Percentiles rank a stretch among this genome's conserved stretches.
phyloP scores from a whole-genome alignment of 2,329 filamentous ascomycete species.

The Aspergillus hortae region DNA sequence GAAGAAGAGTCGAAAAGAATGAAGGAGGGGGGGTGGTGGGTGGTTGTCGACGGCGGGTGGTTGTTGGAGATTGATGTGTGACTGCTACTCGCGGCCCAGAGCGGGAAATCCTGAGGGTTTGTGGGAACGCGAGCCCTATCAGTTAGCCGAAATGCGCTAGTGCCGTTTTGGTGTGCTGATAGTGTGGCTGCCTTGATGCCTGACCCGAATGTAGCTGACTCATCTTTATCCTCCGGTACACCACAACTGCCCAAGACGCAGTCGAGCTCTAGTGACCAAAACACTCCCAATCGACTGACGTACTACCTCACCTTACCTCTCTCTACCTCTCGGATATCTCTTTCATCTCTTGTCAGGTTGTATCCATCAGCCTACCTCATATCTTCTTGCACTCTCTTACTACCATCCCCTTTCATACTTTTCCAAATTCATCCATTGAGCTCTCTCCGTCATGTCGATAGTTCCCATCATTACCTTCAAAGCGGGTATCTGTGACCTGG shows the following conservation, averaged over 20 bases:
- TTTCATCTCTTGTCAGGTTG: neutral
- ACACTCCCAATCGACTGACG: conserved; percentile 4
- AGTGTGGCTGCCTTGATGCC: conserved; percentile 6
- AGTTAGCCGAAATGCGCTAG: conserved; percentile 36
- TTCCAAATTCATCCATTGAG: conserved; percentile 8
- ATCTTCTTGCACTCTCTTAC: neutral
- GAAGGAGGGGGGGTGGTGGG: conserved; percentile 25
- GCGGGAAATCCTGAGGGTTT: conserved; percentile 39
- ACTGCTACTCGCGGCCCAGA: conserved; percentile 35
- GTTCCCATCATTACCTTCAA: conserved; percentile 91
- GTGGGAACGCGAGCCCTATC: conserved; percentile 42
- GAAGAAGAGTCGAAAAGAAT: conserved; percentile 36
- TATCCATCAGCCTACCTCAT: neutral
- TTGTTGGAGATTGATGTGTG: conserved; percentile 41
- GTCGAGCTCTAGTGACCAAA: neutral
- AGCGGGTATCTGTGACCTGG: conserved; percentile 81
- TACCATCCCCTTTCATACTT: neutral
- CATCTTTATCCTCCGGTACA: no score
- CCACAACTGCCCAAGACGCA: conserved; percentile 3
- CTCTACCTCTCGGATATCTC: neutral
- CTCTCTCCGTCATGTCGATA: conserved; percentile 65
- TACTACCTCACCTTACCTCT: conserved; percentile 3
- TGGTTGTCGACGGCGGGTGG: conserved; percentile 42
- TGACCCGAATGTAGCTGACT: neutral
- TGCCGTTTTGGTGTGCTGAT: conserved; percentile 26